Evolutionary conservation across 1,284 basidiomycete species (phyloP).

Genomic region (Cystobasidiaceae sp.): DNA sequence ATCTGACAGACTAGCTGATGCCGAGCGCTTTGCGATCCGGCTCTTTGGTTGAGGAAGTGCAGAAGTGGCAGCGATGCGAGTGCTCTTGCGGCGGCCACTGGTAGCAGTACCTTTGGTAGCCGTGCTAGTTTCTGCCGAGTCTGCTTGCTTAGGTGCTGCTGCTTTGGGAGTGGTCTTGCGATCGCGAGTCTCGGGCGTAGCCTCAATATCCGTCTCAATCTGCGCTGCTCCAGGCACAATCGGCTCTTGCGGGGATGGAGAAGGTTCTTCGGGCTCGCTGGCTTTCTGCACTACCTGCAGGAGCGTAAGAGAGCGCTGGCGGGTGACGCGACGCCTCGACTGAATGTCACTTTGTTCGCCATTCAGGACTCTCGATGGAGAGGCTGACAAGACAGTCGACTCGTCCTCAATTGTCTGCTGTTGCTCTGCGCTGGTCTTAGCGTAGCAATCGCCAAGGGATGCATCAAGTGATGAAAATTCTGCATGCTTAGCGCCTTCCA

Average conservation of each 20-base stretch:
- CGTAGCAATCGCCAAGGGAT: too few species aligned
- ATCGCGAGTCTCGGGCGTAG: too few species aligned
- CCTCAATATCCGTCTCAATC: too few species aligned
- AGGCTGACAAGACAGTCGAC: neutral
- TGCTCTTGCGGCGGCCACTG: slow-evolving; percentile 1
- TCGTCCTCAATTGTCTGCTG: too few species aligned
- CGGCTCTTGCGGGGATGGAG: too few species aligned
- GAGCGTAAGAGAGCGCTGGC: slow-evolving; percentile 2
- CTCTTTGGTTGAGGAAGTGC: slow-evolving; percentile 6
- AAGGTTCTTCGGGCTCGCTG: neutral
- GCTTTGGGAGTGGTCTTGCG: too few species aligned
- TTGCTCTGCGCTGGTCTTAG: too few species aligned
- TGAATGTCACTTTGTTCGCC: neutral
- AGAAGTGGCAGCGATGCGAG: neutral
- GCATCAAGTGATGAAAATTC: too few species aligned
- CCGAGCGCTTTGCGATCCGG: neutral
- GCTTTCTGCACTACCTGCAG: neutral
- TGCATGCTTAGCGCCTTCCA: too few species aligned
- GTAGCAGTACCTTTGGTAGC: neutral
- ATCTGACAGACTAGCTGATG: neutral
- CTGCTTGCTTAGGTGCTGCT: neutral
- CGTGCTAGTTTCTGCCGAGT: neutral
- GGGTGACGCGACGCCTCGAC: neutral
- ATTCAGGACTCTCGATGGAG: neutral
- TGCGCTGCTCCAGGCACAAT: too few species aligned